Base-by-base conservation (phyloP, 2,329 filamentous ascomycete species). In the Pseudodiploospora longispora region DNA sequence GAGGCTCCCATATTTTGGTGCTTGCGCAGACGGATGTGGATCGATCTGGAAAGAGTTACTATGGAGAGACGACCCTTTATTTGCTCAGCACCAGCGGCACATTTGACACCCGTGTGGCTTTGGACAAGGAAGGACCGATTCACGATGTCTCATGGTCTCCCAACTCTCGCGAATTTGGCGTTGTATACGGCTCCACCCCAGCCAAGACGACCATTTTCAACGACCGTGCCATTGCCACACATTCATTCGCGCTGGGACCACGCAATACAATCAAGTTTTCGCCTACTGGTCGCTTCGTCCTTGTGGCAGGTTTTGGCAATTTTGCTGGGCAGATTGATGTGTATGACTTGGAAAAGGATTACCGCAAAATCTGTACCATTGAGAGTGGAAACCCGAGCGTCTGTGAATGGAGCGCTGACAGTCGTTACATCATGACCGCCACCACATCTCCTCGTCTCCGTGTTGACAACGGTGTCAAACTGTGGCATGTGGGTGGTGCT, bases 151-250 rank as follows among this genome's bases (percentile, higher is more conserved):
- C 86, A n/a, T 98, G 93, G 93, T 96, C 89, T 38, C 90, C 93
- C 39, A 97, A 93, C 67, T 94, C 89, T 56, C 94, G 89, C 70
- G 91, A 97, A 66, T 98, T 98, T 59, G 91, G 89, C 60, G 93
- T 98, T 30, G 83, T 96, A 10, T 98, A 98, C 62, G 93, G 93
- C 49, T 97, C 87, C 67, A 97, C 96, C 89, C 93, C 93, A n/a
- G 87, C 93, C 44, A 97, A 97, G 76, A 93, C 91, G 4, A 96
- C 91, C 54, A 93, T 98, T 55, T 98, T 97, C 78, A 96, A 96
- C 65, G 80, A 85, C 57, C 83, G 87, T 51, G 93, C 87, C 50
- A 78, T 89, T 47, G 75, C 85, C 19, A 85, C 84, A 46, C 87
- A 96, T 67, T 87, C 77, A 47, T 96, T 98, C 68, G 80, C 88